Evolutionary conservation across 2,329 filamentous ascomycete genomes (phyloP).

Genomic region (Aspergillus sp.): DNA sequence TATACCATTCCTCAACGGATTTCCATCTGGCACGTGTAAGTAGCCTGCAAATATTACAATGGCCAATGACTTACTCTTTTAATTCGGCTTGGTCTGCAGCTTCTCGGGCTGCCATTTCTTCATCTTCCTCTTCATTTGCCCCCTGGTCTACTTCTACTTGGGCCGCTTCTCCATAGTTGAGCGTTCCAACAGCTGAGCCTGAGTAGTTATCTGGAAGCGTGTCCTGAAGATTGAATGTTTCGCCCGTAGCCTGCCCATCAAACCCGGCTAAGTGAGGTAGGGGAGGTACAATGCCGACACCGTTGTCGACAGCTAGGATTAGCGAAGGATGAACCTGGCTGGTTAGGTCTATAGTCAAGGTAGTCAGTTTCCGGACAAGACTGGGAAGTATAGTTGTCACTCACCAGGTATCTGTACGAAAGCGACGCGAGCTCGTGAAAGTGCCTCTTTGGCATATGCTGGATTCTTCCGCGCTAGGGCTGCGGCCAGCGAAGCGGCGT

Average conservation of each 20-base stretch:
- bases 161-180: not conserved
- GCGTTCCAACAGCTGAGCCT: not conserved
- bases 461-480: not conserved
- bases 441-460: not conserved
- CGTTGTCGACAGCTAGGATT: not conserved
- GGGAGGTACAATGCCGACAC: not conserved
- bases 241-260: not conserved
- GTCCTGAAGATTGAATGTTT: not conserved
- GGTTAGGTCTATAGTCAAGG: not conserved
- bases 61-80: not conserved
- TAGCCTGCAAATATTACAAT: not conserved
- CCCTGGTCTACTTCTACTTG: too few relatives aligned
- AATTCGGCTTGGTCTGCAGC: not conserved
- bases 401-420: not conserved
- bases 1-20: conserved; percentile 13
- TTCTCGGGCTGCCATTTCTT: not conserved
- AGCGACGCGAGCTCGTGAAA: not conserved
- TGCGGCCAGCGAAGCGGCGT: not conserved
- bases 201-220: not conserved
- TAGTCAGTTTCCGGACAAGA: not conserved
- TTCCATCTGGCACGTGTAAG: conserved; percentile 17
- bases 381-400: not conserved
- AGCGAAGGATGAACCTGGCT: not conserved
- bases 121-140: too few relatives aligned
- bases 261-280: not conserved